Conservation (phyloP, 805 yeast genomes). For the Kregervanrija pseudodelftensis region DNA sequence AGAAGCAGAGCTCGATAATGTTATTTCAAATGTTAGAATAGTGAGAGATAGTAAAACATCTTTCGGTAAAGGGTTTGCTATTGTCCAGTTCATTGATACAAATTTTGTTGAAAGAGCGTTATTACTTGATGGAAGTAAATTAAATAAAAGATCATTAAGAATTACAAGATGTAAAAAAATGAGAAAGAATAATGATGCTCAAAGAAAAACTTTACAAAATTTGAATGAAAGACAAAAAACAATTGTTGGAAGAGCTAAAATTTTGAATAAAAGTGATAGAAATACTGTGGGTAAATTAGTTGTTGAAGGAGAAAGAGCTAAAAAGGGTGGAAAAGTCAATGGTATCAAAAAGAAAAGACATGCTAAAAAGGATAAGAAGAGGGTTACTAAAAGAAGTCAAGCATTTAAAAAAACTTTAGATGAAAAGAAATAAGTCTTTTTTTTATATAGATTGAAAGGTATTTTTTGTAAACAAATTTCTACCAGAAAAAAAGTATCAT, state of each 20-base stretch:
- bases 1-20: slow-evolving; percentile 39
- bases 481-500: background rate
- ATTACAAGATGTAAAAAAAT: slow-evolving; percentile 59
- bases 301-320: slow-evolving; percentile 75
- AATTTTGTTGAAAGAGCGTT: slow-evolving; percentile 76
- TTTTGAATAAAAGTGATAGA: slow-evolving; percentile 76
- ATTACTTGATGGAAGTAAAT: slow-evolving; percentile 62
- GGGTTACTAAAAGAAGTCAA: slow-evolving; percentile 45
- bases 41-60: slow-evolving; percentile 91
- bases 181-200: slow-evolving; percentile 20
- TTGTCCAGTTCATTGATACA: slow-evolving; percentile 77
- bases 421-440: slow-evolving; percentile 2
- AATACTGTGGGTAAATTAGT: slow-evolving; percentile 53
- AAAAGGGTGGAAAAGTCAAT: slow-evolving; percentile 52
- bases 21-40: slow-evolving; percentile 80
- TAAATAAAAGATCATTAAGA: slow-evolving; percentile 58
- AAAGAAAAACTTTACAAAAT: slow-evolving; percentile 14
- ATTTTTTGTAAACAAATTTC: background rate
- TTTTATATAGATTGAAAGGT: background rate
- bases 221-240: slow-evolving; percentile 67
- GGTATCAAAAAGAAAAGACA: slow-evolving; percentile 62
- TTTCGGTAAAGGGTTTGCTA: slow-evolving; percentile 95
- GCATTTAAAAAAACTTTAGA: slow-evolving; percentile 19
- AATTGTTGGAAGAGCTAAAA: slow-evolving; percentile 70
- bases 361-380: slow-evolving; percentile 49